Conservation (phyloP, 192 early-diverging fungal species). For the Linderina pennispora region DNA sequence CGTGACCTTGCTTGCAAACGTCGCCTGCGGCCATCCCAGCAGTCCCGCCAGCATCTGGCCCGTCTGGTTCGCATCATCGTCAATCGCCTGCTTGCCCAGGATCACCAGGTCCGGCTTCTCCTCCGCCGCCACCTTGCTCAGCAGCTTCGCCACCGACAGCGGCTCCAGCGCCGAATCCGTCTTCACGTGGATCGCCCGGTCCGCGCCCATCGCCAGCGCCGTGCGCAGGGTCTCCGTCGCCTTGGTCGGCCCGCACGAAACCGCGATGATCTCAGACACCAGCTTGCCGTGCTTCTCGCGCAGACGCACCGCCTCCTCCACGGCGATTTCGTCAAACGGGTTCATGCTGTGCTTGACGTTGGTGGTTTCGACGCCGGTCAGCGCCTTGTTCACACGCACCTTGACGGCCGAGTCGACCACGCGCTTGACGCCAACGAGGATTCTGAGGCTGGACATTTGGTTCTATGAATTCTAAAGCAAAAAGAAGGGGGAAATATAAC, state of each 20-base stretch:
- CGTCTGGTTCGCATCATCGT: conserved; percentile 96
- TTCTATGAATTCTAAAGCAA: too few species aligned
- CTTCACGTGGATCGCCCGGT: conserved; percentile 91
- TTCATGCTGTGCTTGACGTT: conserved; percentile 99
- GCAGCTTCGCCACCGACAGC: conserved; percentile 83
- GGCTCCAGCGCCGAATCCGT: conserved; percentile 78
- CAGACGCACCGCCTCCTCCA: conserved; percentile 91
- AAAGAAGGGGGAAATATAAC: too few species aligned
- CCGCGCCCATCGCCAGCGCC: conserved; percentile 97
- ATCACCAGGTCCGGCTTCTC: conserved; percentile 93
- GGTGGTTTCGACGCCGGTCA: conserved; percentile 81
- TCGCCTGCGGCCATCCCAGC: conserved; percentile 90
- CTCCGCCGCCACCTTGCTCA: conserved; percentile 82
- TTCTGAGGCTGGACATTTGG: conserved; percentile 53
- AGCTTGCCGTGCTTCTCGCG: conserved; percentile 72
- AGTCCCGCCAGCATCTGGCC: conserved; percentile 98
- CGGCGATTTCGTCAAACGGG: conserved; percentile 99
- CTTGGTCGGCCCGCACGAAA: conserved; percentile 87
- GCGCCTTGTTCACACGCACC: conserved; percentile 86
- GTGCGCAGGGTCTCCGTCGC: conserved; percentile 88
- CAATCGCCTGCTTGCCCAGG: conserved; percentile 98
- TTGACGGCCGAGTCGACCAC: conserved; percentile 99
- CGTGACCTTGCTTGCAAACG: conserved; percentile 96
- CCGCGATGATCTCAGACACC: conserved; percentile 75
- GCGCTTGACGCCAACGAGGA: conserved; percentile 92